phyloP scores from a whole-genome alignment of 1,284 basidiomycete species.

The Malassezia restricta region DNA sequence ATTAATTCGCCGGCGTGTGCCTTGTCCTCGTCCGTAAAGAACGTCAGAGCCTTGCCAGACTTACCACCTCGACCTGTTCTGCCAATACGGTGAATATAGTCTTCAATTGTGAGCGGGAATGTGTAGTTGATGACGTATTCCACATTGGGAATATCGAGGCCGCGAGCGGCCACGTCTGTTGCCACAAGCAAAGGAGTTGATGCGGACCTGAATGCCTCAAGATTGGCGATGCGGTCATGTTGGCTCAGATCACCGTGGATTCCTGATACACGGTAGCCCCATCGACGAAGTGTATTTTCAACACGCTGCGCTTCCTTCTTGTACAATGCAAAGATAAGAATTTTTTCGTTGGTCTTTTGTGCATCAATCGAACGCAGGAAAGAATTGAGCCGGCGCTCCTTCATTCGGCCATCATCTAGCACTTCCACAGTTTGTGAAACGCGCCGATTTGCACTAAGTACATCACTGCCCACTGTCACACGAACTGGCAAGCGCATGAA shows the following conservation, averaged over 20 bases:
- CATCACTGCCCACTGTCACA: constrained; percentile 89
- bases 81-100: constrained; percentile 95
- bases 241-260: constrained; percentile 90
- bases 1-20: constrained; percentile 88
- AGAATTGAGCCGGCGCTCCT: constrained; percentile 57
- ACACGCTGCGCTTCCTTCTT: constrained; percentile 77
- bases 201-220: constrained; percentile 81
- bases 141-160: constrained; percentile 92
- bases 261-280: constrained; percentile 73
- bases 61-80: constrained; percentile 87
- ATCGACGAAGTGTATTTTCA: constrained; percentile 63
- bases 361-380: constrained; percentile 40
- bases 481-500: constrained; percentile 77
- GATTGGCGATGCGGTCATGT: constrained; percentile 66
- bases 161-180: constrained; percentile 92
- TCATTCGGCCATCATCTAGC: constrained; percentile 70
- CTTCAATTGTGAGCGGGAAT: constrained; percentile 66
- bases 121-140: constrained; percentile 64
- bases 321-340: constrained; percentile 90
- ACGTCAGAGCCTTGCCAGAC: constrained; percentile 83
- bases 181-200: constrained; percentile 76
- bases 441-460: constrained; percentile 82
- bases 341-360: constrained; percentile 53
- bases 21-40: constrained; percentile 58
- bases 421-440: constrained; percentile 73